Evolutionary conservation across 2,329 filamentous ascomycete species (phyloP).

Genomic region (Colletotrichum plurivorum): DNA sequence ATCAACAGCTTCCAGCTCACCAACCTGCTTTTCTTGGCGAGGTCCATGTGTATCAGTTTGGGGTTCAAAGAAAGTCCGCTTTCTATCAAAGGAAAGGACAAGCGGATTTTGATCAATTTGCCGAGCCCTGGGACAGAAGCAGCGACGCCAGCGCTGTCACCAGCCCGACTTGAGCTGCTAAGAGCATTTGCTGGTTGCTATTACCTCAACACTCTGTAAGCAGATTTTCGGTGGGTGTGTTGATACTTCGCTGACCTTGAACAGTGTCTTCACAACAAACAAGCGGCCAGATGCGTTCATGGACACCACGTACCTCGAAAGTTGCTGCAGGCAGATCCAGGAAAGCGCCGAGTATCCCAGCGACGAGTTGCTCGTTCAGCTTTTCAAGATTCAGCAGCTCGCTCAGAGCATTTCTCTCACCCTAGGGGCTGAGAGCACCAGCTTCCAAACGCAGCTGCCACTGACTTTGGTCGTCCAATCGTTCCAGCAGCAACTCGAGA

Average conservation of each 20-base stretch:
- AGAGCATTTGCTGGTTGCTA: slow-evolving; percentile 65
- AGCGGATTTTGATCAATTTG: slow-evolving; percentile 29
- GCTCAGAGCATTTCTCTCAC: slow-evolving; percentile 61
- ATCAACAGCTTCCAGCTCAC: slow-evolving; percentile 65
- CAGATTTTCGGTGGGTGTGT: not conserved
- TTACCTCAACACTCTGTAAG: slow-evolving; percentile 64
- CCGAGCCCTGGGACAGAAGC: not conserved
- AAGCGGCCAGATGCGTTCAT: slow-evolving; percentile 65
- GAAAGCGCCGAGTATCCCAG: slow-evolving; percentile 57
- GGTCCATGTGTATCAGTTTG: slow-evolving; percentile 61
- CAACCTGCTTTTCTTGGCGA: slow-evolving; percentile 63
- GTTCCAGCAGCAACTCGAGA: slow-evolving; percentile 60
- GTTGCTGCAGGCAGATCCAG: slow-evolving; percentile 59
- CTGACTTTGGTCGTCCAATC: slow-evolving; percentile 57
- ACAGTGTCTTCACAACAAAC: slow-evolving; percentile 59
- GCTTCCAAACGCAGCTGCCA: slow-evolving; percentile 53
- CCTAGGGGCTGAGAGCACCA: slow-evolving; percentile 48
- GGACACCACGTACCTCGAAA: slow-evolving; percentile 60
- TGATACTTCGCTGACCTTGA: not conserved
- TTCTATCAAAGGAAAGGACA: slow-evolving; percentile 28
- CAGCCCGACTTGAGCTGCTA: slow-evolving; percentile 57
- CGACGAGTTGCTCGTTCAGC: slow-evolving; percentile 60
- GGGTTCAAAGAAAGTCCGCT: slow-evolving; percentile 51
- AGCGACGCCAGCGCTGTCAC: slow-evolving; percentile 43
- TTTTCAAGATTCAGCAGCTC: slow-evolving; percentile 64